phyloP scores from a whole-genome alignment of 306 rosid genomes.

The Quercus gilva region DNA sequence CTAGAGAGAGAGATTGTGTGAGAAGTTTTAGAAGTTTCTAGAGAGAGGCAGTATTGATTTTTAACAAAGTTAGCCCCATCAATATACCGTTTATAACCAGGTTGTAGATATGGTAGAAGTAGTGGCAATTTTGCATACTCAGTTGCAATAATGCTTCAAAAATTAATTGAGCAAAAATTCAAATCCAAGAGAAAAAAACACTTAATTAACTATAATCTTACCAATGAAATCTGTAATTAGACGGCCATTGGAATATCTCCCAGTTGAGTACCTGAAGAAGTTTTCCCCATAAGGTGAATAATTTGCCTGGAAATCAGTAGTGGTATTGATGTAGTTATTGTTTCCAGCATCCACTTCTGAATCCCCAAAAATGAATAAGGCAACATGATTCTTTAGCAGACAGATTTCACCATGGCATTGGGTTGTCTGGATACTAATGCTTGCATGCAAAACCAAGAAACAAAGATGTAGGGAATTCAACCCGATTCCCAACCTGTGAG shows the following conservation, averaged over 20 bases:
- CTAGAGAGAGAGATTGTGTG: too few species aligned
- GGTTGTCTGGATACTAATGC: background rate
- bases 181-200: background rate
- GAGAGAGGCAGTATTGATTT: too few species aligned
- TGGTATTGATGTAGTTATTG: background rate
- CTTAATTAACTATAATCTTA: background rate
- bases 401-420: background rate
- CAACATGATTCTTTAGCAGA: slow-evolving; percentile 12
- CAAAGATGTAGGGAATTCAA: too few species aligned
- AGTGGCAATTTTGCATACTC: background rate
- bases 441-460: slow-evolving; percentile 3
- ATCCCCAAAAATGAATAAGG: slow-evolving; percentile 62
- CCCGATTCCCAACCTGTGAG: too few species aligned
- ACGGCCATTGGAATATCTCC: background rate
- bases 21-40: too few species aligned
- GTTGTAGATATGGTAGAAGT: background rate
- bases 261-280: background rate
- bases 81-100: slow-evolving; percentile 3
- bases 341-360: slow-evolving; percentile 55
- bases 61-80: slow-evolving; percentile 20
- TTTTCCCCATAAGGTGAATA: background rate
- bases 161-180: background rate
- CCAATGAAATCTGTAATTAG: slow-evolving; percentile 48
- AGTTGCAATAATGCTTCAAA: background rate
- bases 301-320: background rate